Percentiles rank a stretch among this genome's conserved stretches.
phyloP scores from a whole-genome alignment of 306 rosid genomes.

The Geum urbanum region DNA sequence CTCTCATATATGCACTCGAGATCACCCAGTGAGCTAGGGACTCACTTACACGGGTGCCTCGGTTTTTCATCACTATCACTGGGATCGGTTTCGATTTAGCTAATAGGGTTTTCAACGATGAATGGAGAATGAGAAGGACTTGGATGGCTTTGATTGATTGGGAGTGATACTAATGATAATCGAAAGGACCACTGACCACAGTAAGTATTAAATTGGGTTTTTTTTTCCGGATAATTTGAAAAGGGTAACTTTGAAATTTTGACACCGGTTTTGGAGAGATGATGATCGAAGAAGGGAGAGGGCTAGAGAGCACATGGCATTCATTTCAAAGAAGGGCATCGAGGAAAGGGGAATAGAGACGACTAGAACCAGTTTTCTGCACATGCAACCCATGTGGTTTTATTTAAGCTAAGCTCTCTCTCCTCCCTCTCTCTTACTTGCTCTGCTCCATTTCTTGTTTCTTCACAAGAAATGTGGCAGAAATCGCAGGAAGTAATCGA shows the following conservation, averaged over 20 bases:
- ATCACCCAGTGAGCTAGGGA: not conserved
- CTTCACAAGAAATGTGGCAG: not conserved
- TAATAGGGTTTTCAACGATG: not conserved
- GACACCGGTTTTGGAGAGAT: not conserved
- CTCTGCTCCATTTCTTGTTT: not conserved
- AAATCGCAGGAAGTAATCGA: no score
- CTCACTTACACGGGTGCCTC: slow-evolving; percentile 32
- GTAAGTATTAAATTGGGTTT: not conserved
- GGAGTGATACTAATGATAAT: not conserved
- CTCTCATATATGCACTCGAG: not conserved
- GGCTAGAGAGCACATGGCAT: slow-evolving; percentile 9
- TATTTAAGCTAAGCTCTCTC: not conserved
- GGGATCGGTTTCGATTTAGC: slow-evolving; percentile 2
- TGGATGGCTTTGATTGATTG: not conserved
- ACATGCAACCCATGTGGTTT: slow-evolving; percentile 27
- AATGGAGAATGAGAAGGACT: not conserved
- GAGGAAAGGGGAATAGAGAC: not conserved
- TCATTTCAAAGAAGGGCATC: slow-evolving; percentile 3
- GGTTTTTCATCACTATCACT: slow-evolving; percentile 49
- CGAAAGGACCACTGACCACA: slow-evolving; percentile 32
- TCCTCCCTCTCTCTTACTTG: not conserved
- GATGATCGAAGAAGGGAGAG: no score
- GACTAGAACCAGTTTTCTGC: not conserved
- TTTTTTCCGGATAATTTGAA: not conserved
- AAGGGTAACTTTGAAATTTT: not conserved